Conservation (phyloP, 1,284 basidiomycete species). For the Butyriboletus appendiculatus region DNA sequence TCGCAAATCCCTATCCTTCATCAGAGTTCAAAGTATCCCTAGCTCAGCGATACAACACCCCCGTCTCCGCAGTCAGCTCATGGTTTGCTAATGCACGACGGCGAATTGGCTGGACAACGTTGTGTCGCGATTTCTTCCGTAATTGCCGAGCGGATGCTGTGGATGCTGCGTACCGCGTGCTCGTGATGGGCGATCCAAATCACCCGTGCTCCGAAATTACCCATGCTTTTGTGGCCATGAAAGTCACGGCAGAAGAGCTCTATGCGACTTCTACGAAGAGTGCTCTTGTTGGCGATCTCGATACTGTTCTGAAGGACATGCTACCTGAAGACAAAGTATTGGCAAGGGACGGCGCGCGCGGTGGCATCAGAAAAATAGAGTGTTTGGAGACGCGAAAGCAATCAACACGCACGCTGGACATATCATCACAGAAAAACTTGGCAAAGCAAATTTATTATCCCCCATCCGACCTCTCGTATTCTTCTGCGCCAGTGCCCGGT, state of each 20-base stretch:
- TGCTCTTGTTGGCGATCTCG: slow-evolving; percentile 30
- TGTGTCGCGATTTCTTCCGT: slow-evolving; percentile 39
- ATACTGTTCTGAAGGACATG: slow-evolving; percentile 31
- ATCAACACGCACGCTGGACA: background rate
- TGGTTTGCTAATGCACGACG: slow-evolving; percentile 51
- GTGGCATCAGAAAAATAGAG: background rate
- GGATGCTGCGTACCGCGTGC: slow-evolving; percentile 40
- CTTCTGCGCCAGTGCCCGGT: background rate
- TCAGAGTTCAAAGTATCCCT: slow-evolving; percentile 33
- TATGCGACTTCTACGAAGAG: slow-evolving; percentile 35
- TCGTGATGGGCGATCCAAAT: slow-evolving; percentile 31
- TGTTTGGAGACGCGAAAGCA: background rate
- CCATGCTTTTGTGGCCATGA: slow-evolving; percentile 36
- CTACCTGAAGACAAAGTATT: slow-evolving; percentile 14
- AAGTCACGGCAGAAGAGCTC: slow-evolving; percentile 31
- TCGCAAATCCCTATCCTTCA: slow-evolving; percentile 51
- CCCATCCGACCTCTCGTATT: background rate
- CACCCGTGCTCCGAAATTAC: slow-evolving; percentile 16
- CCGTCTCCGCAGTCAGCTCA: slow-evolving; percentile 38
- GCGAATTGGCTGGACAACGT: slow-evolving; percentile 49
- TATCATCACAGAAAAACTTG: background rate
- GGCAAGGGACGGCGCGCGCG: background rate
- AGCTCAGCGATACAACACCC: slow-evolving; percentile 18
- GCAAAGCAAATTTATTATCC: background rate
- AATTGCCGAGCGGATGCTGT: slow-evolving; percentile 40